Conservation (phyloP, 805 yeast genomes). For the Blastobotrys muscicola region DNA sequence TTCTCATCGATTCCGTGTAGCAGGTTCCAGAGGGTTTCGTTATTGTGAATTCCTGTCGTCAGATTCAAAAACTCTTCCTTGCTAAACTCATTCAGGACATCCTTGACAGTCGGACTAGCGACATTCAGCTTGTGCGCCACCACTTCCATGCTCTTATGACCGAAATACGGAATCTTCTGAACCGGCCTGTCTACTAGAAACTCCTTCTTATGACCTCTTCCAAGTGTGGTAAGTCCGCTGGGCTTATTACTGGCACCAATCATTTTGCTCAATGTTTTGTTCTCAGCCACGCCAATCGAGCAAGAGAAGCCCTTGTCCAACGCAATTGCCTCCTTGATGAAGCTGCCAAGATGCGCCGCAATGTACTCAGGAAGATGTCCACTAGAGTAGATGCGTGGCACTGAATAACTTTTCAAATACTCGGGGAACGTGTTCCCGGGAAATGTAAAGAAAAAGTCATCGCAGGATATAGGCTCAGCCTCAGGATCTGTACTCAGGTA, state of each 20-base stretch:
- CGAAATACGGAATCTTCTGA: constrained; percentile 22
- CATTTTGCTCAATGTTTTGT: constrained; percentile 24
- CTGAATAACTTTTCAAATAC: not conserved
- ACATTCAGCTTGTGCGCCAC: constrained; percentile 1
- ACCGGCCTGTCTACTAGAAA: constrained; percentile 14
- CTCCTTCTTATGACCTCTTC: constrained; percentile 17
- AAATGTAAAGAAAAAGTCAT: constrained; percentile 21
- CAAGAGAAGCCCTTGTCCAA: constrained; percentile 22
- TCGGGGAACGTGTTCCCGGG: constrained; percentile 20
- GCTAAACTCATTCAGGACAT: not conserved
- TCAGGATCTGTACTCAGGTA: not conserved
- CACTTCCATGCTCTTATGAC: constrained; percentile 14
- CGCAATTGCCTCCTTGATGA: constrained; percentile 19
- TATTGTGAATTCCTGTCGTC: not conserved
- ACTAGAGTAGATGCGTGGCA: no score
- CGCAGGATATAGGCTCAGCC: constrained; percentile 8
- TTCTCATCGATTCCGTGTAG: constrained; percentile 12
- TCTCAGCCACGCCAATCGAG: constrained; percentile 25
- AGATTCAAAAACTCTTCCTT: not conserved
- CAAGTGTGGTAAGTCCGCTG: constrained; percentile 20
- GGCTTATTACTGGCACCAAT: constrained; percentile 25
- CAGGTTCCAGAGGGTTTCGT: constrained; percentile 10
- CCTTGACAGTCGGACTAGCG: not conserved
- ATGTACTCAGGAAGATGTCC: constrained; percentile 15
- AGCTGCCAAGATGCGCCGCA: constrained; percentile 21